A percentile compares a stretch with the other conserved stretches of the same genome.
Evolutionary conservation across 1,139 yeast species (phyloP).

Genomic region (Ogataea hybrid): DNA sequence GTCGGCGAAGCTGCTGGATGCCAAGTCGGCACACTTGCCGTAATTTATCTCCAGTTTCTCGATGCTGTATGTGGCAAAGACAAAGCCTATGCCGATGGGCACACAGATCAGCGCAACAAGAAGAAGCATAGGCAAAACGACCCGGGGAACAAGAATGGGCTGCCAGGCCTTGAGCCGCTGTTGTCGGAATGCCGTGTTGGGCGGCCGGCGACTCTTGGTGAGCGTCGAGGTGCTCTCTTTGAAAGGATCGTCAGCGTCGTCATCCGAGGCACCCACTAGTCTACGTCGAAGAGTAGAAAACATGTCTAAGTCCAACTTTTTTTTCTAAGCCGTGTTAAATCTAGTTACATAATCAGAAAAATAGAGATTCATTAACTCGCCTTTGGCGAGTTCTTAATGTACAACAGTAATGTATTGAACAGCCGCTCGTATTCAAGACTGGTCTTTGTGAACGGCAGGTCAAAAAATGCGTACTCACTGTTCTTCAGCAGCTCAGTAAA

Average conservation of each 20-base stretch:
- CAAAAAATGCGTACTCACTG: constrained; percentile 68
- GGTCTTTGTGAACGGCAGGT: constrained; percentile 68
- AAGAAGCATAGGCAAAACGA: constrained; percentile 67
- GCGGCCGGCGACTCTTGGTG: constrained; percentile 61
- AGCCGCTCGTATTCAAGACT: constrained; percentile 65
- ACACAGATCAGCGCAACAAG: constrained; percentile 65
- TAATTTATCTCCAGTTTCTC: constrained; percentile 60
- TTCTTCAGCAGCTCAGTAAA: constrained; percentile 78
- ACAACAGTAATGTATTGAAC: constrained; percentile 49
- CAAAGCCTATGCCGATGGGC: constrained; percentile 70
- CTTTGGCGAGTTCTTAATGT: constrained; percentile 28
- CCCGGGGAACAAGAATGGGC: constrained; percentile 72
- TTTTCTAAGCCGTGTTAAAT: constrained; percentile 1
- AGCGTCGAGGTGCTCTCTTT: constrained; percentile 30
- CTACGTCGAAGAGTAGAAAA: constrained; percentile 23
- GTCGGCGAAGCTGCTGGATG: constrained; percentile 36
- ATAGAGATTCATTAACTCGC: constrained; percentile 1
- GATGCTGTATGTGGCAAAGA: constrained; percentile 57
- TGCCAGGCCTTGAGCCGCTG: constrained; percentile 81
- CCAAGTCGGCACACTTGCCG: constrained; percentile 49
- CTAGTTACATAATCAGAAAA: constrained; percentile 1
- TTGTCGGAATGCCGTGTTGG: constrained; percentile 79
- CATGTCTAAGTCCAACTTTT: constrained; percentile 11
- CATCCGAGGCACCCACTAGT: constrained; percentile 14
- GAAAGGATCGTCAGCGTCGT: constrained; percentile 22